Evolutionary conservation across 192 early-diverging fungal genomes (phyloP).

Genomic region (Coemansia sp.): DNA sequence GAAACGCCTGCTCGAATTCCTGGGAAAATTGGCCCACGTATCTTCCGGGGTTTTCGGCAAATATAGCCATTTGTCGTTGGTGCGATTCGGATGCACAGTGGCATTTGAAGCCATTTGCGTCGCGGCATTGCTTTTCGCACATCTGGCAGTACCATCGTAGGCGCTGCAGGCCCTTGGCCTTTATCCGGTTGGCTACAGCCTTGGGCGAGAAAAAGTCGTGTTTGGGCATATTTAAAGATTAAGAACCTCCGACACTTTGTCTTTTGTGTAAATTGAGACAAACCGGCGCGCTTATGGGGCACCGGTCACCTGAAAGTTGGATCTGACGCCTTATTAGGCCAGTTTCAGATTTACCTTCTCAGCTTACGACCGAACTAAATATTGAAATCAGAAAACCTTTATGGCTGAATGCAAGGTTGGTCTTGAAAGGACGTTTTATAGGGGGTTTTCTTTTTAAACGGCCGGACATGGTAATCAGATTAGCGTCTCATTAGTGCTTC

Average conservation of each 20-base stretch:
- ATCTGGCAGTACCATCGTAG: conserved; percentile 94
- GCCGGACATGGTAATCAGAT: too few relatives aligned
- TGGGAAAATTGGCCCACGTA: conserved; percentile 74
- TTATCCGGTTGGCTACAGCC: conserved; percentile 88
- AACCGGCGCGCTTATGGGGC: too few relatives aligned
- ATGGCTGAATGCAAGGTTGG: too few relatives aligned
- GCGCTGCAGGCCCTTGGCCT: conserved; percentile 85
- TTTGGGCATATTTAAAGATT: conserved; percentile 55
- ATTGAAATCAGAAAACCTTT: too few relatives aligned
- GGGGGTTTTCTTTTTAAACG: too few relatives aligned
- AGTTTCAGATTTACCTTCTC: too few relatives aligned
- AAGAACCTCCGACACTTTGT: background rate
- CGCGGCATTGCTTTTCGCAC: conserved; percentile 85
- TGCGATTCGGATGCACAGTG: conserved; percentile 89
- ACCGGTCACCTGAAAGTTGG: too few relatives aligned
- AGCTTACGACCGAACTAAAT: too few relatives aligned
- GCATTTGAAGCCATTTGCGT: conserved; percentile 96
- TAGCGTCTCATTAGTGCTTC: too few relatives aligned
- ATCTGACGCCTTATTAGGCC: too few relatives aligned
- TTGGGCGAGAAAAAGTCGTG: conserved; percentile 78
- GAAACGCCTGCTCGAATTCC: conserved; percentile 81
- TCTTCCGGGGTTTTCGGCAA: conserved; percentile 75
- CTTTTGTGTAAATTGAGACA: too few relatives aligned
- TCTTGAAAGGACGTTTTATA: too few relatives aligned
- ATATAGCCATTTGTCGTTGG: conserved; percentile 85